Percentiles rank a stretch among this genome's conserved stretches.
Evolutionary conservation across 306 rosid species (phyloP).

Genomic region (Psophocarpus tetragonolobus): DNA sequence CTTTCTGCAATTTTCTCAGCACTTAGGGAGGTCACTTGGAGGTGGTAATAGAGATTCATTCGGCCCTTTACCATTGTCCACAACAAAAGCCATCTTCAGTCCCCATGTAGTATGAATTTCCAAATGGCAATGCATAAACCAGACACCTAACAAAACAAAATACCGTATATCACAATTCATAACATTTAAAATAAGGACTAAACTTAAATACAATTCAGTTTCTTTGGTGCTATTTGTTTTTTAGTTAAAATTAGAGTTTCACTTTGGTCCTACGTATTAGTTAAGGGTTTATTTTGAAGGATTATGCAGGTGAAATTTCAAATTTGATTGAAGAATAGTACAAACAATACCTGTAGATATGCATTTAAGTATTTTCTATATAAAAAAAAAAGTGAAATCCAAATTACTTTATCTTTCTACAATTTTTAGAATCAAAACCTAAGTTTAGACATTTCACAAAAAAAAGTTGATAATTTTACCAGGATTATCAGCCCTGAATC

Average conservation of each 20-base stretch:
- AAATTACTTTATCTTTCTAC: background rate
- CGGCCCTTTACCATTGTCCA: slow-evolving; percentile 78
- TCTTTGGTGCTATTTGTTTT: too few relatives aligned
- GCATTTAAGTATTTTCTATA: background rate
- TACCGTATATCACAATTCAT: background rate
- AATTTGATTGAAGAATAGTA: too few relatives aligned
- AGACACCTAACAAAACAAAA: slow-evolving; percentile 52
- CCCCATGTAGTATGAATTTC: slow-evolving; percentile 92
- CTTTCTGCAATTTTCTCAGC: slow-evolving; percentile 36
- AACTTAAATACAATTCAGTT: too few relatives aligned
- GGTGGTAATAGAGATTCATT: slow-evolving; percentile 72
- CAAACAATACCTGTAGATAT: too few relatives aligned
- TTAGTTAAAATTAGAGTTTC: too few relatives aligned
- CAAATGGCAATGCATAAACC: slow-evolving; percentile 75
- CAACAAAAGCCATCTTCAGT: slow-evolving; percentile 87
- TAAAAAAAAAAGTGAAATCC: background rate
- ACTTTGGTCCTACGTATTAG: too few relatives aligned
- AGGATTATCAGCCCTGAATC: slow-evolving; percentile 88
- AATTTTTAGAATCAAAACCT: background rate
- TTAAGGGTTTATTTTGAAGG: too few relatives aligned
- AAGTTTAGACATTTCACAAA: background rate
- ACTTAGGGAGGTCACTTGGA: slow-evolving; percentile 72
- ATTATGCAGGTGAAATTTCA: too few relatives aligned
- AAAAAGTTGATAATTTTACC: slow-evolving; percentile 42
- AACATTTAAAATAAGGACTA: background rate